Evolutionary conservation across 2,329 filamentous ascomycete genomes (phyloP).

Genomic region (Aureobasidium zeae): DNA sequence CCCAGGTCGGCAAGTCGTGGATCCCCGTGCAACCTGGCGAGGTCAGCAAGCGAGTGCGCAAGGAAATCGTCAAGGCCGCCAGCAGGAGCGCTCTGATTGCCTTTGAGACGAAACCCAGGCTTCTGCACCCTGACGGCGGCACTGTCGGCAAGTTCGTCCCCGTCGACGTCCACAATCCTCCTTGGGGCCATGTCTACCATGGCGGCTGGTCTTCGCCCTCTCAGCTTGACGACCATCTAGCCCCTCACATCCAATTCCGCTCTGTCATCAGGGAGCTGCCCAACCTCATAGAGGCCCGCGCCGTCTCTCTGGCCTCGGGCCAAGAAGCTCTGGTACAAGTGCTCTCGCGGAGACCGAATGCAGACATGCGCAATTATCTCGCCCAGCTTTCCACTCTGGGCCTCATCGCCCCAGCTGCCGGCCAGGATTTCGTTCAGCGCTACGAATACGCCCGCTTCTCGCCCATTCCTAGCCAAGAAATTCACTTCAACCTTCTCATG

Average conservation of each 20-base stretch:
- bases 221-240: slow-evolving; percentile 46
- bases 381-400: slow-evolving; percentile 58
- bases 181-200: slow-evolving; percentile 79
- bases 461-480: slow-evolving; percentile 55
- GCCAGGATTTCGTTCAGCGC: slow-evolving; percentile 54
- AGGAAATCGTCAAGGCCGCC: slow-evolving; percentile 64
- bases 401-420: slow-evolving; percentile 48
- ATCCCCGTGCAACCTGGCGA: slow-evolving; percentile 81
- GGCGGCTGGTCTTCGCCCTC: slow-evolving; percentile 79
- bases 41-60: slow-evolving; percentile 62
- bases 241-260: slow-evolving; percentile 74
- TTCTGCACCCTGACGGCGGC: slow-evolving; percentile 33
- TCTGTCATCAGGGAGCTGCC: slow-evolving; percentile 76
- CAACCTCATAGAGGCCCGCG: slow-evolving; percentile 84
- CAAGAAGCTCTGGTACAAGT: slow-evolving; percentile 61
- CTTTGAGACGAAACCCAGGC: slow-evolving; percentile 63
- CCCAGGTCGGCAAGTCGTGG: slow-evolving; percentile 77
- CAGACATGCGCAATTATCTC: slow-evolving; percentile 74
- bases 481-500: slow-evolving; percentile 71
- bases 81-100: slow-evolving; percentile 71
- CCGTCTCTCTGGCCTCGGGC: slow-evolving; percentile 60
- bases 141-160: slow-evolving; percentile 20
- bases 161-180: slow-evolving; percentile 33
- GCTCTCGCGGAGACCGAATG: slow-evolving; percentile 59
- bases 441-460: slow-evolving; percentile 88